Evolutionary conservation across 768 basidiomycete genomes (phyloP), one percentile per base, ranked within the genome.

Genomic region (Baorangia bicolor): DNA sequence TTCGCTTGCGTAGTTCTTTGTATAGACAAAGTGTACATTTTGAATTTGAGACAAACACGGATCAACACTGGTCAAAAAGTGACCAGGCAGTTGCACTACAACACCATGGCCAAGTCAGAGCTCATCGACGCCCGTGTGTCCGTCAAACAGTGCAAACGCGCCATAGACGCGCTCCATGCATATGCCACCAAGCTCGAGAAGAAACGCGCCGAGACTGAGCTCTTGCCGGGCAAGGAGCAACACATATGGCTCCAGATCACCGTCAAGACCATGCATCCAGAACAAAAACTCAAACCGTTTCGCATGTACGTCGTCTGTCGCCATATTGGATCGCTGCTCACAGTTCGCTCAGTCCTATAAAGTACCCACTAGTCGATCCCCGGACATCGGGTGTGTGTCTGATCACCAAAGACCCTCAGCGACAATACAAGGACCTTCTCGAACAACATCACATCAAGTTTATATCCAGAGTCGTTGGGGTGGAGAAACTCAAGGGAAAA

Each of bases 391-490:
- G 88, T 11, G 80, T 99, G 48, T 98, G 95, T 72, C 78, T 99
- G 48, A 88, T 99, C 72, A 90, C 90, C 48, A 98, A 98, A 74
- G 92, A 96, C 70, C 96, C 96, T 2, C 96, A 98, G 64, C 79
- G 96, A 42, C 81, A 93, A 69, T 99, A 98, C 80, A 99, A 99
- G 72, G 92, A 96, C 68, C 86, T 97, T 12, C 78, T 99, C 9
- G 86, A 85, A 44, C 73, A 75, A 46, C 77, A 90, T 42, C 80
- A 84, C 47, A 85, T 99, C 77, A 89, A 88, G 63, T 99, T 98
- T 62, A 88, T 99, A 67, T 87, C 84, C 27, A 80, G 94, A 34
- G 94, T 98, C 35, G 92, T 98, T 44, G 96, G 94, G 18, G 74
- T 98, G 42, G 80, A 81, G 57, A 98, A 99, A 71, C 81, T 99